Base-by-base conservation (phyloP, 2,329 filamentous ascomycete species). In the Exophiala xenobiotica region DNA sequence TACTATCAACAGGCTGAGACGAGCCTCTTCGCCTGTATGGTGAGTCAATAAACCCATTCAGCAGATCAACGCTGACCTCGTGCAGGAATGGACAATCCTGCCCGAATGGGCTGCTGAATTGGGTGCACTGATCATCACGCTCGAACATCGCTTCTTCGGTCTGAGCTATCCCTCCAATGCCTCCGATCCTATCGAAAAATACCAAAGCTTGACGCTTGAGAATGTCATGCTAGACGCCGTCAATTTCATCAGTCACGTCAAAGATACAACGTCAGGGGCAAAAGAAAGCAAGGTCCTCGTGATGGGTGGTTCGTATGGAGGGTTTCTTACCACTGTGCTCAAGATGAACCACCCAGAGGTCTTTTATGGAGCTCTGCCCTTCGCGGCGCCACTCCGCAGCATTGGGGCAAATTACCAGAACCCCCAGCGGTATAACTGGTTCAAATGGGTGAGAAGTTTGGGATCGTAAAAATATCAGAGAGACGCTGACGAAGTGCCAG, bases 91-190 rank as follows among this genome's bases (percentile, higher is more conserved):
- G 11, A 19, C 22, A 8, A 48, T 53, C 16, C 31, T 48, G 7
- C 37, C 37, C 4, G 38, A 43, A n/a, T 53, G 49, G 44, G 49
- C 49, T 3, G 18, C 44, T 11, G 26, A 48, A 11, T 27, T 53
- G 18, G 40, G 40, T 4, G 49, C 43, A 11, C 22, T 48, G 9
- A 29, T 47, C n/a, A 35, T 43, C 18, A 48, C 37, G 18, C 42
- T 53, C 18, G 38, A 47, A 24, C 49, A 53, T 33, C 49, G 49
- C 14, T 53, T 53, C 27, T 53, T 53, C 20, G 49, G 49, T 27
- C 26, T 47, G 29, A 53, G 49, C 44, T 47, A 48, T 42, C 49
- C 49, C 16, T 42, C 35, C 6, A 53, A 37, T 14, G 45, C n/a
- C 16, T 16, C 37, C 20, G 39, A 47, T 22, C 20, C 26, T 5